These are phyloP conservation scores for Dalbergia oliveri DNA, from an alignment of 306 rosid species.

Conservation along the genomic window DNA sequence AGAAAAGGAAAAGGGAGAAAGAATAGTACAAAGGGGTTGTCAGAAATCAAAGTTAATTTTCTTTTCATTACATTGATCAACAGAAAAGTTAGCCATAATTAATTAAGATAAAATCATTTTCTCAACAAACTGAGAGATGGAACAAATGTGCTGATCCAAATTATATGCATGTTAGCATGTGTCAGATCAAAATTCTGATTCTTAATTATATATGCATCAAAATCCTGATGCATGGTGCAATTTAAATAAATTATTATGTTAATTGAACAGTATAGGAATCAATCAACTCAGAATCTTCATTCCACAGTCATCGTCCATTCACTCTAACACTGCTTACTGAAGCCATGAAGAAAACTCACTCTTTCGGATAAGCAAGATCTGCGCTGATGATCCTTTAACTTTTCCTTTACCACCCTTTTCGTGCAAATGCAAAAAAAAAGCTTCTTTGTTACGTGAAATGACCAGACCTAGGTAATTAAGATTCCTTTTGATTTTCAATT, in stretches of 20 bases:
- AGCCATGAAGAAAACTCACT: neutral
- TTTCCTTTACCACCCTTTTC: conserved; percentile 16
- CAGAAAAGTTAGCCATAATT: neutral
- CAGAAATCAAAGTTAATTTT: neutral
- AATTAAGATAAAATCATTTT: neutral
- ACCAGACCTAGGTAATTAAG: neutral
- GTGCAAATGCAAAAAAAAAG: neutral
- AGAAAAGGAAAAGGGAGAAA: neutral
- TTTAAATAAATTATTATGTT: neutral
- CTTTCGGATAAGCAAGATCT: neutral
- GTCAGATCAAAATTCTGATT: neutral
- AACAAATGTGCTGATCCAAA: neutral
- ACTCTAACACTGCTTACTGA: neutral
- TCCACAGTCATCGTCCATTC: neutral
- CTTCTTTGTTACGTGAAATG: conserved; percentile 33
- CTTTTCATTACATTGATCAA: conserved; percentile 2
- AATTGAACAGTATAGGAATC: neutral
- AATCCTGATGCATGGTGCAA: neutral
- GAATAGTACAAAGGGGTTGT: neutral
- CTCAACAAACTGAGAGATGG: neutral
- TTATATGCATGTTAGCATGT: neutral
- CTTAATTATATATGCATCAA: neutral
- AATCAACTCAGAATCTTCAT: neutral
- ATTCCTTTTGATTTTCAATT: neutral
- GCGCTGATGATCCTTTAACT: conserved; percentile 14